Conservation (phyloP, 805 yeast genomes). For the Wickerhamomyces hampshirensis region DNA sequence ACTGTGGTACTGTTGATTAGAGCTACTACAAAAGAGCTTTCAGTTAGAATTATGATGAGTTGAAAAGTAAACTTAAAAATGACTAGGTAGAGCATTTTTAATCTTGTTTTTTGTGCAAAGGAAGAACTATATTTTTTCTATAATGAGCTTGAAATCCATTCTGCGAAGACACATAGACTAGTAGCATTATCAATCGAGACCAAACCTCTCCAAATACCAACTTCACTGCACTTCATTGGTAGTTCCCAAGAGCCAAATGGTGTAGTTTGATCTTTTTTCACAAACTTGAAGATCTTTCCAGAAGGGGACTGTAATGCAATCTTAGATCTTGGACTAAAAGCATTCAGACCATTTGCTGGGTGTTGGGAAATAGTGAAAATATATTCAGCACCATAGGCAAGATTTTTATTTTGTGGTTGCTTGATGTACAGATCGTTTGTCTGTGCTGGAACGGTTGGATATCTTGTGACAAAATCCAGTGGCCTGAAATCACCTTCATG, state of each 20-base stretch:
- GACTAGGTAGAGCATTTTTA: background rate
- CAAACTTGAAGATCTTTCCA: constrained; percentile 65
- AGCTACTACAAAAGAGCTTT: too few relatives aligned
- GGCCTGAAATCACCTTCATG: constrained; percentile 64
- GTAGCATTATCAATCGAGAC: constrained; percentile 72
- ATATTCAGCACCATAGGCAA: constrained; percentile 55
- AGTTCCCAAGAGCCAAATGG: constrained; percentile 56
- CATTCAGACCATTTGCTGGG: constrained; percentile 19
- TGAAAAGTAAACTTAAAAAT: background rate
- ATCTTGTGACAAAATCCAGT: constrained; percentile 64
- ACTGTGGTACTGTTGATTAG: too few relatives aligned
- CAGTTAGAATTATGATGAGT: too few relatives aligned
- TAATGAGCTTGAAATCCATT: constrained; percentile 59
- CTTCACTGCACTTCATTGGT: constrained; percentile 58
- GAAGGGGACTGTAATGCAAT: constrained; percentile 80
- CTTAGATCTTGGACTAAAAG: constrained; percentile 35
- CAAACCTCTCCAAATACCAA: constrained; percentile 80
- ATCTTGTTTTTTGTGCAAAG: background rate
- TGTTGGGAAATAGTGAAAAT: constrained; percentile 60
- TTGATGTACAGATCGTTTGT: constrained; percentile 73
- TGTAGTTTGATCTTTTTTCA: constrained; percentile 40
- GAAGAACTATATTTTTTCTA: background rate
- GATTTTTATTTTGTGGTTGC: constrained; percentile 73
- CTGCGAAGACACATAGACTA: constrained; percentile 87
- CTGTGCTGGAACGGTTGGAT: constrained; percentile 65